Conservation (phyloP, 345 rosid species). For the Streptanthus diversifolius region DNA sequence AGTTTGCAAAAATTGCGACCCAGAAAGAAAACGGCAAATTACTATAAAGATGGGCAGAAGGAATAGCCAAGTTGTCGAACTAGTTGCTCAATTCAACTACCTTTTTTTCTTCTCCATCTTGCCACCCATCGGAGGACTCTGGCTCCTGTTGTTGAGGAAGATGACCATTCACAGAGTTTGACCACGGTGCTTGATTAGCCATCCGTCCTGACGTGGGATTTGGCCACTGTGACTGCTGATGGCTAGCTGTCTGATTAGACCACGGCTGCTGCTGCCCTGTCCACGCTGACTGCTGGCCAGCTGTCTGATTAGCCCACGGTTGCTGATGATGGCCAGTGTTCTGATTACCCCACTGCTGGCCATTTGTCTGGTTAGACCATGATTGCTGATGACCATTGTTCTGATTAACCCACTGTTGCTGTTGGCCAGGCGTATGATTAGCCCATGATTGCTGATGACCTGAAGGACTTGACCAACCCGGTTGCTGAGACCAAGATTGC, state of each 20-base stretch:
- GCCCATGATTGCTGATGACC: slow-evolving; percentile 15
- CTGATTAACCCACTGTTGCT: slow-evolving; percentile 13
- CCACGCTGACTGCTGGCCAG: slow-evolving; percentile 23
- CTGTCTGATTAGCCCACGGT: slow-evolving; percentile 20
- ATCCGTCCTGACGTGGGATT: background rate
- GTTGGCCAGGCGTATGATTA: slow-evolving; percentile 11
- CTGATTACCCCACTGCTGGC: slow-evolving; percentile 3
- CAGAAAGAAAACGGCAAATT: slow-evolving; percentile 17
- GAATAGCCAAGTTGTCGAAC: background rate
- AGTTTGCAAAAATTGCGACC: slow-evolving; percentile 16
- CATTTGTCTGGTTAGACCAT: too few relatives aligned
- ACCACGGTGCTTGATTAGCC: slow-evolving; percentile 24
- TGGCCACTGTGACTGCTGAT: slow-evolving; percentile 32
- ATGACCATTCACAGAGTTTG: slow-evolving; percentile 26
- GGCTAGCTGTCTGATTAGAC: slow-evolving; percentile 30
- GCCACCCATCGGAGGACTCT: slow-evolving; percentile 15
- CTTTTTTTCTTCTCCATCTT: slow-evolving; percentile 25
- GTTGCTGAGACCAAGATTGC: slow-evolving; percentile 30
- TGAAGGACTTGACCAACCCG: slow-evolving; percentile 26
- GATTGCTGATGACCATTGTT: background rate
- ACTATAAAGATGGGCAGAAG: slow-evolving; percentile 4
- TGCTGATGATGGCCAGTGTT: slow-evolving; percentile 28
- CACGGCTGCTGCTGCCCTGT: slow-evolving; percentile 23
- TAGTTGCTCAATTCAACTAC: slow-evolving; percentile 26
- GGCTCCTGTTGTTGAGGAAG: slow-evolving; percentile 27